phyloP scores from a whole-genome alignment of 208 protist species.

The Leptomonas seymouri region DNA sequence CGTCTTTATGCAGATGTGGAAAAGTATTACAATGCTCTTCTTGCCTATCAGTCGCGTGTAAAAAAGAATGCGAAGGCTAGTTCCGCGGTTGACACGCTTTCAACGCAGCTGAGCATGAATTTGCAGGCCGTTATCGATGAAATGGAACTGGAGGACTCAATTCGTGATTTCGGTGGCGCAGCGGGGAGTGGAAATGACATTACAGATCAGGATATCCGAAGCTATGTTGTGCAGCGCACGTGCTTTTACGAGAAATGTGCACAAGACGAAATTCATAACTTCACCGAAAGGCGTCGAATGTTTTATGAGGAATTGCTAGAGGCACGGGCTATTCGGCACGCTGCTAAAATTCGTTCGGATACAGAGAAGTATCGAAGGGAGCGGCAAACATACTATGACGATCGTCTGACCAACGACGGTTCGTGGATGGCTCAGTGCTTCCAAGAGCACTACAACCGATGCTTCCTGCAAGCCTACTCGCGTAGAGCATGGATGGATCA shows the following conservation, averaged over 20 bases:
- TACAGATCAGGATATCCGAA: slow-evolving; percentile 47
- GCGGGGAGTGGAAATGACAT: slow-evolving; percentile 38
- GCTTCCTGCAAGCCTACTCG: slow-evolving; percentile 53
- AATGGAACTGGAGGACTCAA: slow-evolving; percentile 29
- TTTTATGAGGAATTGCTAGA: slow-evolving; percentile 66
- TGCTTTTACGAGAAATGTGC: slow-evolving; percentile 55
- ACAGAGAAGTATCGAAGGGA: slow-evolving; percentile 43
- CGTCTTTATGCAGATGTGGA: slow-evolving; percentile 39
- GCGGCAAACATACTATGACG: slow-evolving; percentile 42
- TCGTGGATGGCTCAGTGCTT: slow-evolving; percentile 50
- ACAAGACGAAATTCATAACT: slow-evolving; percentile 43
- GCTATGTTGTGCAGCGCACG: slow-evolving; percentile 45
- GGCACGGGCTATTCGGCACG: slow-evolving; percentile 42
- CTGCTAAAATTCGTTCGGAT: slow-evolving; percentile 45
- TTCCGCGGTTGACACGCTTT: slow-evolving; percentile 1
- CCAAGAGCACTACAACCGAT: slow-evolving; percentile 57
- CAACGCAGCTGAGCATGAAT: slow-evolving; percentile 38
- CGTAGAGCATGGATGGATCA: slow-evolving; percentile 41
- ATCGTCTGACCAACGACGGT: slow-evolving; percentile 32
- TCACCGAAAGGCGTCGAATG: slow-evolving; percentile 31
- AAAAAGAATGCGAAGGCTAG: slow-evolving; percentile 1
- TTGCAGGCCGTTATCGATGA: slow-evolving; percentile 23
- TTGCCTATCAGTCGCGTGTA: slow-evolving; percentile 29
- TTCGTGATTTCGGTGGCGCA: slow-evolving; percentile 40
- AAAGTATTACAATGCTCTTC: slow-evolving; percentile 45